Conservation (phyloP, 2,329 filamentous ascomycete genomes). For the Penicillium rolfsii region DNA sequence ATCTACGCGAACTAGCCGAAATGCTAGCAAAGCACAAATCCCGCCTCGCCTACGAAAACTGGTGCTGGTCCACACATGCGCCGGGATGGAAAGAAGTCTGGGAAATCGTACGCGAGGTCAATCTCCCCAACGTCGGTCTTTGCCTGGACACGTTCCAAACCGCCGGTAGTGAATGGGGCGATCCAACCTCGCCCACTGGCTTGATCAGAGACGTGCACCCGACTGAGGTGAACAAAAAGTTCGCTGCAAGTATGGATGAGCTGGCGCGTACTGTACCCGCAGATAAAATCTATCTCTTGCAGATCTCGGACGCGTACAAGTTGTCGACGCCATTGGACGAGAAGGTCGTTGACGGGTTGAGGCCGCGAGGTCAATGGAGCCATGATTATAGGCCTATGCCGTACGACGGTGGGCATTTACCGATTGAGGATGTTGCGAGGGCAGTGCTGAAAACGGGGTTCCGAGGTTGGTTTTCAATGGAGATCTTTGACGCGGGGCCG, state of each 20-base stretch:
- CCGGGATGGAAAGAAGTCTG: slow-evolving; percentile 71
- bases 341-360: slow-evolving; percentile 56
- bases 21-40: slow-evolving; percentile 61
- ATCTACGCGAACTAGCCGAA: slow-evolving; percentile 67
- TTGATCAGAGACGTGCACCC: slow-evolving; percentile 54
- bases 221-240: slow-evolving; percentile 56
- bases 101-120: slow-evolving; percentile 65
- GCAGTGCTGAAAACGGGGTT: slow-evolving; percentile 72
- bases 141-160: slow-evolving; percentile 81
- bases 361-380: slow-evolving; percentile 70
- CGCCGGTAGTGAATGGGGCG: slow-evolving; percentile 71
- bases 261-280: slow-evolving; percentile 62
- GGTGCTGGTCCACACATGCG: slow-evolving; percentile 76
- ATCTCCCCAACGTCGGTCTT: slow-evolving; percentile 69
- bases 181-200: slow-evolving; percentile 68
- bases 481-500: slow-evolving; percentile 67
- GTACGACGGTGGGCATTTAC: slow-evolving; percentile 71
- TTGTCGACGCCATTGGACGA: slow-evolving; percentile 59
- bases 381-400: slow-evolving; percentile 71
- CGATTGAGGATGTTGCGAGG: slow-evolving; percentile 64
- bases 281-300: slow-evolving; percentile 74
- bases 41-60: slow-evolving; percentile 76
- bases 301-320: slow-evolving; percentile 75
- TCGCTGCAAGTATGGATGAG: slow-evolving; percentile 58
- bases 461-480: slow-evolving; percentile 67